Conservation (phyloP, 139 green algal genomes). For the Picochlorum sp. region DNA sequence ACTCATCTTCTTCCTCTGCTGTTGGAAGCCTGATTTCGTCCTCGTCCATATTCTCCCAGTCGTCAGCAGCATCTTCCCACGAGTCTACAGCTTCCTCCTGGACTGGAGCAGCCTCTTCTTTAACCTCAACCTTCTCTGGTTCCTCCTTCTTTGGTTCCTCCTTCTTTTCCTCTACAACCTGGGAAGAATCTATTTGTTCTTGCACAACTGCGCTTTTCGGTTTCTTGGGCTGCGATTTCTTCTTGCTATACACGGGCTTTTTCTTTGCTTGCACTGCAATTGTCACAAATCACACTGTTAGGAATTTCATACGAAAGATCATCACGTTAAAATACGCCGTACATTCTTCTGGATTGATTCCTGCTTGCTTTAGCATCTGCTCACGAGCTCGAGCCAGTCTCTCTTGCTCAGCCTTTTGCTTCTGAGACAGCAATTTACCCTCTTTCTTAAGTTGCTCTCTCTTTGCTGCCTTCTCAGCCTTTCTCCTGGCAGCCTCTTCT, state of each 20-base stretch:
- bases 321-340: slow-evolving; percentile 9
- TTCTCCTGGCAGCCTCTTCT: slow-evolving; percentile 61
- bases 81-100: slow-evolving; percentile 20
- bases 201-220: slow-evolving; percentile 14
- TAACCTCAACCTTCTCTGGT: slow-evolving; percentile 9
- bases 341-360: slow-evolving; percentile 23
- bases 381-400: slow-evolving; percentile 69
- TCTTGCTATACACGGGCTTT: slow-evolving; percentile 59
- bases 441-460: slow-evolving; percentile 71
- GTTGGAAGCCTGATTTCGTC: slow-evolving; percentile 36
- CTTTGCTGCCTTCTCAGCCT: slow-evolving; percentile 43
- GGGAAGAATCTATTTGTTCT: slow-evolving; percentile 5
- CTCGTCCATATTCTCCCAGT: slow-evolving; percentile 64
- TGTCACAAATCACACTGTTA: not conserved
- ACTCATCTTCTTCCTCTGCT: slow-evolving; percentile 17
- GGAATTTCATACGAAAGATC: not conserved
- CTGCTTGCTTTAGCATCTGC: slow-evolving; percentile 70
- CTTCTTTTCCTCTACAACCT: slow-evolving; percentile 13
- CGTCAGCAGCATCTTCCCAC: slow-evolving; percentile 42
- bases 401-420: slow-evolving; percentile 87
- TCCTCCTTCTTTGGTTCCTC: slow-evolving; percentile 19
- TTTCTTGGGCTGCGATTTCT: slow-evolving; percentile 54
- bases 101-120: slow-evolving; percentile 6
- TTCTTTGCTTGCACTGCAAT: slow-evolving; percentile 34
- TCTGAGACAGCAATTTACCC: slow-evolving; percentile 81